Conservation (phyloP, 2,329 filamentous ascomycete species). For the Alternaria infectoria region DNA sequence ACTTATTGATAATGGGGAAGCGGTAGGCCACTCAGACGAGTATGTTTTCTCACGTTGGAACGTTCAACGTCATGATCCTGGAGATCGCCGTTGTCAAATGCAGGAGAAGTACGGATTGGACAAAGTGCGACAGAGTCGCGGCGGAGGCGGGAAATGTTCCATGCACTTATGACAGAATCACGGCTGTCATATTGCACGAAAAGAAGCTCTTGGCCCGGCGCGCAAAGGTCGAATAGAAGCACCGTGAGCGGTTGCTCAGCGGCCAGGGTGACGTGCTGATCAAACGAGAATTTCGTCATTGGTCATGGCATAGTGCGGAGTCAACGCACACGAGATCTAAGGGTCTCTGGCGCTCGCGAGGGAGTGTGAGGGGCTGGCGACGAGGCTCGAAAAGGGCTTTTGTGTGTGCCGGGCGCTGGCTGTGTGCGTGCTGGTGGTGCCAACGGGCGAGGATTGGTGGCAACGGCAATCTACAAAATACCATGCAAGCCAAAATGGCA, state of each 20-base stretch:
- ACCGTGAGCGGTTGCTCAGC: conserved; percentile 15
- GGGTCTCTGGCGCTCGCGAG: neutral
- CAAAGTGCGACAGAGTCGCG: conserved; percentile 8
- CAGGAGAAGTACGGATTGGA: neutral
- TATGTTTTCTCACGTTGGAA: conserved; percentile 14
- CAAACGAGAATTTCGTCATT: conserved; percentile 24
- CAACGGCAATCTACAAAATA: conserved; percentile 8
- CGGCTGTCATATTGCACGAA: conserved; percentile 2
- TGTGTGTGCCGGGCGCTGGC: neutral
- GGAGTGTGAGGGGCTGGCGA: neutral
- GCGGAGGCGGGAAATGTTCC: conserved; percentile 9
- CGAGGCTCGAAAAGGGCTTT: neutral
- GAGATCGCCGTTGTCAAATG: conserved; percentile 29
- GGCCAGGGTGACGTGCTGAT: conserved; percentile 25
- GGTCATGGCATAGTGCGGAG: conserved; percentile 6
- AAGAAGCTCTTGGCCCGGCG: conserved; percentile 18
- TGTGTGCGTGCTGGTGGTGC: neutral
- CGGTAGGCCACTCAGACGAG: conserved; percentile 16
- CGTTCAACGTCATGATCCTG: conserved; percentile 27
- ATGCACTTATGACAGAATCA: conserved; percentile 1
- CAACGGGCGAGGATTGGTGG: conserved; percentile 3
- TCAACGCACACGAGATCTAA: neutral
- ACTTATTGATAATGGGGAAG: conserved; percentile 10
- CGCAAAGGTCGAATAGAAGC: conserved; percentile 16
- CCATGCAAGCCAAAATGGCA: conserved; percentile 14